Base-by-base conservation (phyloP, 2,329 filamentous ascomycete species). In the Lecanicillium sp. region DNA sequence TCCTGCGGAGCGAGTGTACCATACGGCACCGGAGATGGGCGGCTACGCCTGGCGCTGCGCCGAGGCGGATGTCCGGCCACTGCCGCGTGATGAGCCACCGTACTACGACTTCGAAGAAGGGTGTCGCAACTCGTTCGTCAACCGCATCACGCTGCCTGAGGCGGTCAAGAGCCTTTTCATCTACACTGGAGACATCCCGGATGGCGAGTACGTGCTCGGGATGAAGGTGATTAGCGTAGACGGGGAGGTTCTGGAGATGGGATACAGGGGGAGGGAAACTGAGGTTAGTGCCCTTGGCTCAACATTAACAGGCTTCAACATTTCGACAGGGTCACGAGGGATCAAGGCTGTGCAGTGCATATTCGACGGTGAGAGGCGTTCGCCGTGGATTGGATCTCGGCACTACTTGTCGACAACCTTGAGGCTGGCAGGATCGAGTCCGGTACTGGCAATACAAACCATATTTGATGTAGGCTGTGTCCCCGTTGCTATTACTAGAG, bases 171-270 rank as follows among this genome's bases (percentile, higher is more conserved):
- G n/a, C 10, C 32, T 15, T 10, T 2, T 41, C 44, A 40, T 10
- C n/a, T 17, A 3, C 9, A 11, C 32, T 10, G 44, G 36, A 17
- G 26, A 33, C 3, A n/a, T 24, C 5, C 19, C n/a, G n/a, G n/a
- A n/a, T n/a, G n/a, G n/a, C n/a, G n/a, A 39, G 12, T 47, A 33
- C 15, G 23, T 47, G n/a, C 24, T 26, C n/a, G 44, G 44, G 19
- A n/a, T 47, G n/a, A 40, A 21, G 30, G 27, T 40, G 20, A 36
- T 47, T 20, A 27, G 35, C 15, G 21, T n/a, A 5, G 30, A 36
- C n/a, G 44, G 44, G 12, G 21, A 17, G 7, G 27, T 41, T 10
- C 26, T 40, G 10, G 44, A 47, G 36, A 14, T 47, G 14, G 44
- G 44, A 24, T 47, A 47, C 27, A 47, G 33, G 29, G 20, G 17